Conservation (phyloP, 176 grass and related monocot species). For the Pontederia paniculata region DNA sequence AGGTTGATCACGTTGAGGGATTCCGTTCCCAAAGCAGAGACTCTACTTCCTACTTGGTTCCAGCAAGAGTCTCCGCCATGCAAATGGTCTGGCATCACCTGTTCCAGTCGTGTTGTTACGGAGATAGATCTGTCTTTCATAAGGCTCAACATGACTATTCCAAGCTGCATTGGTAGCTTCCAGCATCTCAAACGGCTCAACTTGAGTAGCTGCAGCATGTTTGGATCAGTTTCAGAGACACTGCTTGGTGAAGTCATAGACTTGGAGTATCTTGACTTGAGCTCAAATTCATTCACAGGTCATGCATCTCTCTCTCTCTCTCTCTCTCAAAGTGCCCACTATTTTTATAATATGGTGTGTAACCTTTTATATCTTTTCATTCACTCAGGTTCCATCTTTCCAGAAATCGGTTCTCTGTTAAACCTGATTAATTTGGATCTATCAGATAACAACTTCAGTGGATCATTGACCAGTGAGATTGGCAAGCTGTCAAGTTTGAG, state of each 20-base stretch:
- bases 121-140: slow-evolving; percentile 58
- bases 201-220: slow-evolving; percentile 68
- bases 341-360: too few relatives aligned
- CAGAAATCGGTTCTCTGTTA: too few relatives aligned
- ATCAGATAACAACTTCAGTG: slow-evolving; percentile 30
- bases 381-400: too few relatives aligned
- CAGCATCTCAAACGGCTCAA: slow-evolving; percentile 44
- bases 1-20: slow-evolving; percentile 47
- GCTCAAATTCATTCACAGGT: slow-evolving; percentile 39
- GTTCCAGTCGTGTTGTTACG: slow-evolving; percentile 31
- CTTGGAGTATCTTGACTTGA: slow-evolving; percentile 44
- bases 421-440: slow-evolving; percentile 73
- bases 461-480: slow-evolving; percentile 60
- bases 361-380: too few relatives aligned
- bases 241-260: slow-evolving; percentile 30
- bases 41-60: slow-evolving; percentile 65
- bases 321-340: slow-evolving; percentile 58
- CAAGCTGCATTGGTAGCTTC: slow-evolving; percentile 43
- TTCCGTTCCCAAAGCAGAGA: slow-evolving; percentile 35
- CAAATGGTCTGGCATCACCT: slow-evolving; percentile 63
- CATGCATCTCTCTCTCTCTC: slow-evolving; percentile 34
- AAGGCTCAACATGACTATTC: slow-evolving; percentile 44
- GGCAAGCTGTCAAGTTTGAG: slow-evolving; percentile 34
- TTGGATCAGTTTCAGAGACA: slow-evolving; percentile 43
- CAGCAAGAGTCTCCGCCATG: slow-evolving; percentile 55